These are phyloP conservation scores for Phytopythium montanum DNA, from an alignment of 352 stramenopile species.

Conservation along the genomic window DNA sequence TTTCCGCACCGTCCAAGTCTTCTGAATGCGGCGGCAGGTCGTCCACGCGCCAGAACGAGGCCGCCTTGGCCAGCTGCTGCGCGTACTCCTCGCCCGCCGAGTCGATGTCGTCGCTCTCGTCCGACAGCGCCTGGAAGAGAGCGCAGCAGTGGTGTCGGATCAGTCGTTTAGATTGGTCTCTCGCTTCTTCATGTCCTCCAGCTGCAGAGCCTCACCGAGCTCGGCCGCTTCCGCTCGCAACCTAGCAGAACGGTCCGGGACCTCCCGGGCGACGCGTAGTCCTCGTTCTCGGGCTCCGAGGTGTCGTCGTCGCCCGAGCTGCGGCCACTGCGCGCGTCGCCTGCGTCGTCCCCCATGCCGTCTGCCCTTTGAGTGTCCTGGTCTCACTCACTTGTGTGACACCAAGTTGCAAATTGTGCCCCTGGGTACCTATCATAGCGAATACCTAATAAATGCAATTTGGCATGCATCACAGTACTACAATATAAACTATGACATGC, in stretches of 20 bases:
- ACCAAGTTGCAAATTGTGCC: too few relatives aligned
- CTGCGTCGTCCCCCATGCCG: conserved; percentile 6
- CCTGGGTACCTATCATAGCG: background rate
- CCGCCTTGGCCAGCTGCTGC: conserved; percentile 11
- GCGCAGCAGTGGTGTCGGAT: background rate
- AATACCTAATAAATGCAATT: too few relatives aligned
- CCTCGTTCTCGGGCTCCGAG: conserved; percentile 18
- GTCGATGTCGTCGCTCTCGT: conserved; percentile 13
- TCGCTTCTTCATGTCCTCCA: background rate
- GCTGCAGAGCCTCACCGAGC: conserved; percentile 13
- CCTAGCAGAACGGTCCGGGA: conserved; percentile 20
- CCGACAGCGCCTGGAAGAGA: conserved; percentile 17
- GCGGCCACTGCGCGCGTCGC: conserved; percentile 2
- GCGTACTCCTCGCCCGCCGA: conserved; percentile 16
- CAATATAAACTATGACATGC: too few relatives aligned
- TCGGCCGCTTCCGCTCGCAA: conserved; percentile 18
- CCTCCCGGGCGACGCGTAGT: conserved; percentile 15
- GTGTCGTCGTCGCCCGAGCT: conserved; percentile 7
- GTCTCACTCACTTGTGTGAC: too few relatives aligned
- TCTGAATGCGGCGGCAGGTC: conserved; percentile 10
- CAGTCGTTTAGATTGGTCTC: background rate
- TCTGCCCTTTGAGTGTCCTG: too few relatives aligned
- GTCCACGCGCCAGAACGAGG: conserved; percentile 17
- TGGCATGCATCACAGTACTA: too few relatives aligned
- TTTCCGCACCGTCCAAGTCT: conserved; percentile 24